Evolutionary conservation across 2,329 filamentous ascomycete species (phyloP), one percentile per base, ranked within the genome.

Genomic region (Alternaria viburni): DNA sequence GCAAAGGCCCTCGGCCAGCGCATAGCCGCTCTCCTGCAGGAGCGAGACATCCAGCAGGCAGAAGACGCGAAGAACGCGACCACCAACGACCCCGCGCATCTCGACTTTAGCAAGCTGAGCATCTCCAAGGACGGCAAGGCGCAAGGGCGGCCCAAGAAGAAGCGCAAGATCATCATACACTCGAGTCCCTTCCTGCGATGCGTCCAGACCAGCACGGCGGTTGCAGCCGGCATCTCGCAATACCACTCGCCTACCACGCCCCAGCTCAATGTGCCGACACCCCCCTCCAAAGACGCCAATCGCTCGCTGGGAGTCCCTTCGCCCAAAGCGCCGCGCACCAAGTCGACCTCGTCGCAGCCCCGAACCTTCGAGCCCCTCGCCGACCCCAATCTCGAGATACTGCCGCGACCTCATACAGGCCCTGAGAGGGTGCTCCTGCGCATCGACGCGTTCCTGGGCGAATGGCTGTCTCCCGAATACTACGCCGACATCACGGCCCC

Each of bases 391-490:
- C 74, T 79, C 43, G 76, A 80, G 19, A 72, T 75, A 10, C 66
- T 70, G 26, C 64, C 77, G 19, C 80, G 77, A 54, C 71, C 68
- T 19, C 74, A 74, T 12, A 74, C 75, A 32, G 78, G 77, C 6
- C 78, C 79, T 26, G 72, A 79, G 25, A 75, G 75, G 65, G 75
- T 77, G 12, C 57, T 77, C 10, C 81, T 99, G 51, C 91, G 96
- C 1, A 86, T 99, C 6, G 96, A 99, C 80, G 91, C 94, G 0
- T 97, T 96, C 75, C 85, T 99, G 0, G 95, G 96, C 52, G 96
- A 99, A 84, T 99, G 96, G 96, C 85, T 98, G 28, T 92, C 91
- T 2, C 93, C 93, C 1, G 91, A 94, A 75, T 99, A 99, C 79
- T 99, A 95, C 74, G 93, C 97, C 66, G 87, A 91, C 56, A 97